A percentile compares a stretch with the other conserved stretches of the same genome.
Conservation (phyloP, 805 yeast genomes). For the Cyberlindnera lachancei region DNA sequence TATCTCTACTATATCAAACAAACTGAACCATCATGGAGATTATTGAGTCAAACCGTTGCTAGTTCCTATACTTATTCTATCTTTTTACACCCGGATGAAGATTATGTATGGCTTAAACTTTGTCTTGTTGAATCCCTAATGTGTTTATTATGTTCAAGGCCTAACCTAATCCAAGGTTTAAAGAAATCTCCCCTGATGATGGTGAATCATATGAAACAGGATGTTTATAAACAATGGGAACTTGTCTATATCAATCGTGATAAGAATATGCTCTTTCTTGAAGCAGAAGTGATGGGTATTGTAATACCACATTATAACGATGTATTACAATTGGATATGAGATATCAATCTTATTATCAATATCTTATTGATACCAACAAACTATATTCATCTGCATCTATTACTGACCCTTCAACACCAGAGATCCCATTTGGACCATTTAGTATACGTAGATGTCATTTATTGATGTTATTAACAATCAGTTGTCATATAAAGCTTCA, state of each 20-base stretch:
- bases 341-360: conserved; percentile 13
- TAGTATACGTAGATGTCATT: no score
- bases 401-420: no score
- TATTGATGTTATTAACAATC: no score
- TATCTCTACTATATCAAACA: conserved; percentile 15
- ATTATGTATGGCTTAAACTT: conserved; percentile 16
- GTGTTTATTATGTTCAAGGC: conserved; percentile 14
- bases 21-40: conserved; percentile 17
- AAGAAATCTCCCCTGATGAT: conserved; percentile 3
- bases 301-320: conserved; percentile 5
- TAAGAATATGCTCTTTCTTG: conserved; percentile 12
- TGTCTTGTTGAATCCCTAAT: conserved; percentile 14
- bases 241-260: conserved; percentile 12
- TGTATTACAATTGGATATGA: conserved; percentile 7
- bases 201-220: conserved; percentile 13
- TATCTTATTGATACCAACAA: no score
- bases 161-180: conserved; percentile 11
- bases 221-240: no score
- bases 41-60: conserved; percentile 16
- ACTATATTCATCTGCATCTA: no score
- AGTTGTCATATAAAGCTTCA: no score
- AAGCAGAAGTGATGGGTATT: conserved; percentile 3
- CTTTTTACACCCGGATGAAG: conserved; percentile 16
- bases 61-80: conserved; percentile 15
- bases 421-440: no score